Conservation (phyloP, 2,329 filamentous ascomycete species). For the Emmonsiellopsis sp. region DNA sequence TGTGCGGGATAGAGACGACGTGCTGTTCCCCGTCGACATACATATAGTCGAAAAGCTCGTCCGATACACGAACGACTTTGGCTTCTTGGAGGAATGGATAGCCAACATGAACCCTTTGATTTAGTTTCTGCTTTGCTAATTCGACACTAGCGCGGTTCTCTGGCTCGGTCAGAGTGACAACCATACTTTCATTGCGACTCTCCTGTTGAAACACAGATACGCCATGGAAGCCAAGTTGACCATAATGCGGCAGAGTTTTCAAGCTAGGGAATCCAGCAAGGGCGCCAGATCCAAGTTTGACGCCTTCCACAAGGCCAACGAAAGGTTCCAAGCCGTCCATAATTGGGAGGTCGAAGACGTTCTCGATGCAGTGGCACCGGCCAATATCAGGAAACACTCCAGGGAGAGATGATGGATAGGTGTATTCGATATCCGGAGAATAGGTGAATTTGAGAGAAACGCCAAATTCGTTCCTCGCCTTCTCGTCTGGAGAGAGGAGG, state of each 20-base stretch:
- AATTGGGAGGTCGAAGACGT: constrained; percentile 88
- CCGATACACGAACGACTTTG: constrained; percentile 77
- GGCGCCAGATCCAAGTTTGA: constrained; percentile 71
- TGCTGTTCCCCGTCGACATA: constrained; percentile 57
- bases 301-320: constrained; percentile 74
- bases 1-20: constrained; percentile 61
- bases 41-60: constrained; percentile 85
- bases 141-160: constrained; percentile 62
- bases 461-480: constrained; percentile 78
- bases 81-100: constrained; percentile 95
- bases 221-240: constrained; percentile 73
- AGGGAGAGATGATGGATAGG: constrained; percentile 77
- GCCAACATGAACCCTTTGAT: constrained; percentile 78
- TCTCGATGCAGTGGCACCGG: constrained; percentile 85
- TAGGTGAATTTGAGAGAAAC: constrained; percentile 91
- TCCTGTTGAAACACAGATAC: constrained; percentile 94
- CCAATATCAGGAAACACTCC: constrained; percentile 85
- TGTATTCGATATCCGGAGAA: constrained; percentile 64
- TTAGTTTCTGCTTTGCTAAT: constrained; percentile 68
- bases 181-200: constrained; percentile 92
- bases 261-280: constrained; percentile 89
- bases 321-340: constrained; percentile 83
- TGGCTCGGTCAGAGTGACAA: constrained; percentile 71
- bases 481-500: constrained; percentile 68
- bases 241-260: constrained; percentile 75